Base-by-base conservation (phyloP, 345 rosid genomes). In the Ricinus communis region DNA sequence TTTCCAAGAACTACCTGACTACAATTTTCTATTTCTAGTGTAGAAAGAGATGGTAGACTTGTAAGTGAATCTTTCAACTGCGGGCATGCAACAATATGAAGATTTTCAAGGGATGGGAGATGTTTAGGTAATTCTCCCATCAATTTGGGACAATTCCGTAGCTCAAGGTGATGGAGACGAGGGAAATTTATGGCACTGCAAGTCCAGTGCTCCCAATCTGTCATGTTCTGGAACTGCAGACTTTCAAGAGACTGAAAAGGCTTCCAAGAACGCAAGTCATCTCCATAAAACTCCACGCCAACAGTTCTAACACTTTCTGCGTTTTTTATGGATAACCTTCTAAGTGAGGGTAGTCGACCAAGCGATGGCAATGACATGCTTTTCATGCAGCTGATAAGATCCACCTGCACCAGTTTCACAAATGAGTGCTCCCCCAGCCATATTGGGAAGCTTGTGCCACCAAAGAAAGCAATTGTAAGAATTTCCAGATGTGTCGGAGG, bases 401-500 rank as follows among this genome's bases (percentile, higher is more conserved):
- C 21, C 21, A 49, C 3, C 52, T 16, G 4, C 21, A 49, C 52
- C 7, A 49, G 19, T 3, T 49, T 49, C 7, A 2, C 5, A 18
- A 14, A 49, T 18, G n/a, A 15, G 4, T 15, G 21, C 7, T 49
- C 52, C 52, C 21, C 52, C 1, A 49, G 19, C 52, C 52, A 49
- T 18, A 16, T 14, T 14, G 52, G 52, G 21, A 49, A 49, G 7
- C 21, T 16, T 15, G n/a, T 14, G 8, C 52, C 52, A 7, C 52
- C 52, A 18, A 14, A 49, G 4, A 15, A 15, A 0, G 19, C n/a
- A 49, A 49, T 49, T 15, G 19, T 14, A 33, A 87, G 62, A 50
- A 22, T 75, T 38, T 61, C 73, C 76, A 87, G 75, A 60, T 79
- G 58, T 54, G 62, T 57, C 60, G 74, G 79, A 54, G 91, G 87